These are phyloP conservation scores for Triangularia verruculosa DNA, from an alignment of 2,329 filamentous ascomycete species.

Conservation along the genomic window DNA sequence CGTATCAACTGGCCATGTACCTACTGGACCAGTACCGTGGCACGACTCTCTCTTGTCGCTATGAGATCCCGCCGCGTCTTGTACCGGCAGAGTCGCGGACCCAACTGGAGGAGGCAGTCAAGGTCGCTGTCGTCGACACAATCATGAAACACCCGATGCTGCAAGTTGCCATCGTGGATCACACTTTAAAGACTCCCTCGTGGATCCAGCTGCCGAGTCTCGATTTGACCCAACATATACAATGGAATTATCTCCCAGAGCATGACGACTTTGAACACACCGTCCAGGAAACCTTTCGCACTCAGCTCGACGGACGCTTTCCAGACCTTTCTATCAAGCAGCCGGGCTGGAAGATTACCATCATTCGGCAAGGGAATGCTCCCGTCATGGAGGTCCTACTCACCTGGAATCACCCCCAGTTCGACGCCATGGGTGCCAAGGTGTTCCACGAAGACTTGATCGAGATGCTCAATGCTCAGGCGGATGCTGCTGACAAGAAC, in stretches of 20 bases:
- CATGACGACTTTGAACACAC: conserved; percentile 15
- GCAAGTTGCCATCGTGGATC: conserved; percentile 19
- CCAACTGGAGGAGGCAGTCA: conserved; percentile 16
- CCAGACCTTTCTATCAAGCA: conserved; percentile 20
- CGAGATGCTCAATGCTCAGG: conserved; percentile 31
- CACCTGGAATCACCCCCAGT: conserved; percentile 19
- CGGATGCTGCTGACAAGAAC: conserved; percentile 10
- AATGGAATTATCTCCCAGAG: conserved; percentile 15
- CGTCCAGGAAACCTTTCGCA: neutral
- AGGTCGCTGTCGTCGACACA: conserved; percentile 17
- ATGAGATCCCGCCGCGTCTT: conserved; percentile 19
- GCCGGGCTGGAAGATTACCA: conserved; percentile 19
- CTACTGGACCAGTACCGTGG: conserved; percentile 23
- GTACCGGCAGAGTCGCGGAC: conserved; percentile 12
- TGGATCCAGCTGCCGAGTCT: conserved; percentile 23
- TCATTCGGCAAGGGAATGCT: conserved; percentile 17
- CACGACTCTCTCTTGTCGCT: conserved; percentile 22
- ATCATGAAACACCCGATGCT: conserved; percentile 25
- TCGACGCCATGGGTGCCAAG: conserved; percentile 1
- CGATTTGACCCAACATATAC: conserved; percentile 19
- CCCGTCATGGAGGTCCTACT: conserved; percentile 19
- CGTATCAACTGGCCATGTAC: conserved; percentile 18
- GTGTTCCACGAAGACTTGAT: conserved; percentile 26
- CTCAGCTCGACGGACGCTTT: conserved; percentile 20
- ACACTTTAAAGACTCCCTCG: conserved; percentile 19